These are phyloP conservation scores for Hypoxylon sp. DNA, from an alignment of 2,329 filamentous ascomycete species.

Conservation along the genomic window DNA sequence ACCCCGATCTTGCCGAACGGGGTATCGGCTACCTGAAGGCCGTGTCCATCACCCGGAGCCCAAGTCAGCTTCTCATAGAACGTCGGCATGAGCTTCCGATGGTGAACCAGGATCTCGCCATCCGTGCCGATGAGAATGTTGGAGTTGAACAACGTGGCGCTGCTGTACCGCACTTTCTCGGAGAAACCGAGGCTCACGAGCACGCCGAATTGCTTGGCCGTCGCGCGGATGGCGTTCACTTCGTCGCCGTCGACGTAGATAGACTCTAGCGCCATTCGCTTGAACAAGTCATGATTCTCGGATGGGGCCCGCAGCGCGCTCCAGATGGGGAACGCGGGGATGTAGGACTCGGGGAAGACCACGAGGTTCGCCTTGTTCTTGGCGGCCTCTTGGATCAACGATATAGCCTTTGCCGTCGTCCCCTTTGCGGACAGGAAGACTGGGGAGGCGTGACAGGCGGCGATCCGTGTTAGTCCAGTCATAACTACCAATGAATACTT, in stretches of 20 bases:
- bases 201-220: constrained; percentile 57
- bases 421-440: constrained; percentile 63
- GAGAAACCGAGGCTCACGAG: constrained; percentile 67
- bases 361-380: constrained; percentile 63
- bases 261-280: constrained; percentile 62
- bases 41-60: constrained; percentile 66
- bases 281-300: constrained; percentile 66
- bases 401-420: constrained; percentile 64
- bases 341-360: constrained; percentile 68
- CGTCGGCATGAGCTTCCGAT: constrained; percentile 69
- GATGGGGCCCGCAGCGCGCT: constrained; percentile 62
- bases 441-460: constrained; percentile 59
- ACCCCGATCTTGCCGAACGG: constrained; percentile 63
- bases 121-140: constrained; percentile 63
- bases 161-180: constrained; percentile 61
- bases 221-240: constrained; percentile 58
- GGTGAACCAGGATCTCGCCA: constrained; percentile 65
- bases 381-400: constrained; percentile 62
- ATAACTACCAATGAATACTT: constrained; percentile 17
- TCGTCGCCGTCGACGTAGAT: constrained; percentile 64
- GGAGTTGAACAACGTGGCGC: constrained; percentile 66
- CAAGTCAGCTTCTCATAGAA: constrained; percentile 72
- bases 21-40: constrained; percentile 63
- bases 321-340: constrained; percentile 69
- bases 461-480: constrained; percentile 44